These are phyloP conservation scores for Elsinoe fawcettii DNA, from an alignment of 2,329 filamentous ascomycete species.

Conservation along the genomic window DNA sequence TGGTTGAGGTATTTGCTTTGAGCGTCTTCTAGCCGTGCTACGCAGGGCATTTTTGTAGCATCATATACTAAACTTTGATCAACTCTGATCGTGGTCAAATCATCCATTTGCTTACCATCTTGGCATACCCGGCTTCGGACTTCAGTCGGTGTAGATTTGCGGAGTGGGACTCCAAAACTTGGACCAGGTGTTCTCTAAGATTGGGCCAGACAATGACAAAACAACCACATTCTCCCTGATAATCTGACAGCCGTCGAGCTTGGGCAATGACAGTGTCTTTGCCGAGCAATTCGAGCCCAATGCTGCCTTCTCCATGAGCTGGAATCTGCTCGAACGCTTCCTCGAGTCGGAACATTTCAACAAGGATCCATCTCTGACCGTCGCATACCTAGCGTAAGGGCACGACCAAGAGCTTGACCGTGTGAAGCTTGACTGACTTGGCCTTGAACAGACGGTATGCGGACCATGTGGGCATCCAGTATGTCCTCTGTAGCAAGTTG, in stretches of 20 bases:
- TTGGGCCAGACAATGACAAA: constrained; percentile 11
- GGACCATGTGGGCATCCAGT: constrained; percentile 83
- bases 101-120: neutral
- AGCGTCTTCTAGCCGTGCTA: neutral
- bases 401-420: constrained; percentile 17
- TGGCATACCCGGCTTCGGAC: constrained; percentile 1
- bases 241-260: neutral
- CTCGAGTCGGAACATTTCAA: constrained; percentile 93
- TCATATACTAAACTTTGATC: neutral
- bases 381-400: constrained; percentile 79
- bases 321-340: constrained; percentile 83
- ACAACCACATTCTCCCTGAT: constrained; percentile 5
- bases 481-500: constrained; percentile 80
- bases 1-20: neutral
- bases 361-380: constrained; percentile 78
- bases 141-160: constrained; percentile 5
- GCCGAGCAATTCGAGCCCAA: constrained; percentile 15
- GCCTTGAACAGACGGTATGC: constrained; percentile 63
- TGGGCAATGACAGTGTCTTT: constrained; percentile 18
- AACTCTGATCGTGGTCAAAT: no score
- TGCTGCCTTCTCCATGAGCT: constrained; percentile 43
- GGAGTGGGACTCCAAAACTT: neutral
- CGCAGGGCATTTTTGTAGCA: neutral
- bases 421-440: constrained; percentile 18
- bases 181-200: constrained; percentile 12